Evolutionary conservation across 345 rosid genomes (phyloP), one percentile per base, ranked within the genome.

Genomic region (Aquilaria yunnanensis): DNA sequence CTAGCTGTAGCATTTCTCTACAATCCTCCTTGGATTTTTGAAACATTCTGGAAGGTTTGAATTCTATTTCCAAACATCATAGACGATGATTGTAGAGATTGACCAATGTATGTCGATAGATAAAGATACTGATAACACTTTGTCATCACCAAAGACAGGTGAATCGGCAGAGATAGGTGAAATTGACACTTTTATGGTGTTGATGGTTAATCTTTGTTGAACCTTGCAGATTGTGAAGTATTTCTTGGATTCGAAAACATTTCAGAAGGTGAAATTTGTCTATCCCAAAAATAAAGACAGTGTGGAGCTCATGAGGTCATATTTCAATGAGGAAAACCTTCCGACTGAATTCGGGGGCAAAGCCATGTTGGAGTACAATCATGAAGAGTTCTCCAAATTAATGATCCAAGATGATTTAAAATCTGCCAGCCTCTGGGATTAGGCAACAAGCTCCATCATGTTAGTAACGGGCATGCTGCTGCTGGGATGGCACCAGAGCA

Each of bases 31-130:
- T 74, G 95, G 51, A 79, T 94, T 67, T 94, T 94, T 62, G 99
- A 90, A 68, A 91, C 97, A 61, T 94, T 94, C 73, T 94, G 99
- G 99, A 94, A 90, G 99, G 99, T 90, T 53, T 59, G 78, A 55
- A 6, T 71, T 75, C 66, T 55, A 3, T 52, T 51, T 11, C 23
- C 9, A 23, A 23, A 23, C 23, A 23, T 23, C 23, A 23, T 1
- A 23, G 23, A 23, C 23, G 23, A 23, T 23, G 23, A 23, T 23
- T 23, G 23, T 23, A 23, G 23, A 23, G 23, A 23, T 23, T 23
- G 23, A 23, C 1, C 23, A 23, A 23, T 23, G 23, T 23, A 23
- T 23, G 23, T 23, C 23, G 23, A 23, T 23, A 23, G 23, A 23
- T 23, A 23, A 23, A 23, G 23, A 23, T 23, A 23, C 23, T 23